Percentiles rank a stretch among this genome's conserved stretches.
These are phyloP conservation scores for Aspergillus candidus DNA, from an alignment of 2,329 filamentous ascomycete genomes.

Conservation along the genomic window DNA sequence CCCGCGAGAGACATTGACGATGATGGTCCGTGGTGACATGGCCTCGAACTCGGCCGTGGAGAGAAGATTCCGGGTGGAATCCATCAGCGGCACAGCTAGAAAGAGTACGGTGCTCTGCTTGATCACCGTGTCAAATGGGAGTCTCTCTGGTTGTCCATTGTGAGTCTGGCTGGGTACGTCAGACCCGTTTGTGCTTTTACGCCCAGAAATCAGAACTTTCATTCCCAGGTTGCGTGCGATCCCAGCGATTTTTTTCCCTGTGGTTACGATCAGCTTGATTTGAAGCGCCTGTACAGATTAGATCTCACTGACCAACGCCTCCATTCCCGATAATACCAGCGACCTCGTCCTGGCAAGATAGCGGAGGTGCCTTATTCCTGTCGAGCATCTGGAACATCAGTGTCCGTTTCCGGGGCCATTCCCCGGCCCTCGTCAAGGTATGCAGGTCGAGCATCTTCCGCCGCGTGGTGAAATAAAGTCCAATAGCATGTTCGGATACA, in stretches of 20 bases:
- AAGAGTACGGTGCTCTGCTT: slow-evolving; percentile 26
- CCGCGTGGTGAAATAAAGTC: slow-evolving; percentile 44
- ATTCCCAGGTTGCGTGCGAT: slow-evolving; percentile 45
- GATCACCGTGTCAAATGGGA: slow-evolving; percentile 26
- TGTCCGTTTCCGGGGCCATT: slow-evolving; percentile 38
- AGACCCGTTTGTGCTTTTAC: slow-evolving; percentile 31
- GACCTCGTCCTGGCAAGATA: slow-evolving; percentile 45
- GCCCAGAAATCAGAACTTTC: slow-evolving; percentile 45
- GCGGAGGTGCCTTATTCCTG: slow-evolving; percentile 30
- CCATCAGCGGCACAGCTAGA: slow-evolving; percentile 25
- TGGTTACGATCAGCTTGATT: not conserved
- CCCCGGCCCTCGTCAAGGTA: slow-evolving; percentile 27
- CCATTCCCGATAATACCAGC: slow-evolving; percentile 49
- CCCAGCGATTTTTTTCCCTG: slow-evolving; percentile 39
- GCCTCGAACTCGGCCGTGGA: slow-evolving; percentile 35
- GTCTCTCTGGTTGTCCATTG: slow-evolving; percentile 7
- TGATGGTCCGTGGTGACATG: slow-evolving; percentile 42
- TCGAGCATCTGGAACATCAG: slow-evolving; percentile 26
- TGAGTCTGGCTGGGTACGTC: slow-evolving; percentile 1
- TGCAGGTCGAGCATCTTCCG: slow-evolving; percentile 37
- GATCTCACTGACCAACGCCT: slow-evolving; percentile 32
- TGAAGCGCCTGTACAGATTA: not conserved
- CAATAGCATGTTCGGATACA: slow-evolving; percentile 48
- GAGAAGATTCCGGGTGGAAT: slow-evolving; percentile 31
- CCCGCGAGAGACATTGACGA: slow-evolving; percentile 48